These are phyloP conservation scores for Trametes cubensis DNA, from an alignment of 768 basidiomycete genomes.

Conservation along the genomic window DNA sequence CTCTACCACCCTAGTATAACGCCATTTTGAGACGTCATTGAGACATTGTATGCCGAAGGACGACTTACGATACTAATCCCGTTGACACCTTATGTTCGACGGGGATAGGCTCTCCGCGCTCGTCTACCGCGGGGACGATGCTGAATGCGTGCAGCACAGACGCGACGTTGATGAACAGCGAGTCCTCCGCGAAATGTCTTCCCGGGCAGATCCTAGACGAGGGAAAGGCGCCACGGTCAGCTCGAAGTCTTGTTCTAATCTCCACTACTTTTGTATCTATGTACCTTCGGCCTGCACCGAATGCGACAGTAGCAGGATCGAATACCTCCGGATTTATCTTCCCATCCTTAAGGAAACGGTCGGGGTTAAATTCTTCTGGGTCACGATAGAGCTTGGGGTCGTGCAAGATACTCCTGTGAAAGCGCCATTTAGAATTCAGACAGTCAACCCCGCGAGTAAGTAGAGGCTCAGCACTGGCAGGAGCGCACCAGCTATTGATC, in stretches of 20 bases:
- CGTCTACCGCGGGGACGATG: too few relatives aligned
- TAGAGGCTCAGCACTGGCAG: too few relatives aligned
- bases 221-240: too few relatives aligned
- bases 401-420: conserved; percentile 52
- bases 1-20: too few relatives aligned
- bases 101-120: too few relatives aligned
- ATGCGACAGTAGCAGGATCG: conserved; percentile 24
- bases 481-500: conserved; percentile 17
- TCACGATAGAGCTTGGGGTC: conserved; percentile 49
- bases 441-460: too few relatives aligned
- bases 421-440: not conserved
- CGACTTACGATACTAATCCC: too few relatives aligned
- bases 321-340: conserved; percentile 9
- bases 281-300: conserved; percentile 32
- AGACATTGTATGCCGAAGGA: too few relatives aligned
- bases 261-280: not conserved
- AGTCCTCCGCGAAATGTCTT: conserved; percentile 12
- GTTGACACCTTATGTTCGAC: too few relatives aligned
- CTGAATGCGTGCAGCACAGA: too few relatives aligned
- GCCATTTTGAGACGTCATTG: too few relatives aligned
- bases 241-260: not conserved
- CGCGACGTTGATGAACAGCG: too few relatives aligned
- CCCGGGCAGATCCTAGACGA: conserved; percentile 24
- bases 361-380: conserved; percentile 52
- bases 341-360: conserved; percentile 44